Evolutionary conservation across 2,329 filamentous ascomycete species (phyloP).

Genomic region (Fusarium multiceps): DNA sequence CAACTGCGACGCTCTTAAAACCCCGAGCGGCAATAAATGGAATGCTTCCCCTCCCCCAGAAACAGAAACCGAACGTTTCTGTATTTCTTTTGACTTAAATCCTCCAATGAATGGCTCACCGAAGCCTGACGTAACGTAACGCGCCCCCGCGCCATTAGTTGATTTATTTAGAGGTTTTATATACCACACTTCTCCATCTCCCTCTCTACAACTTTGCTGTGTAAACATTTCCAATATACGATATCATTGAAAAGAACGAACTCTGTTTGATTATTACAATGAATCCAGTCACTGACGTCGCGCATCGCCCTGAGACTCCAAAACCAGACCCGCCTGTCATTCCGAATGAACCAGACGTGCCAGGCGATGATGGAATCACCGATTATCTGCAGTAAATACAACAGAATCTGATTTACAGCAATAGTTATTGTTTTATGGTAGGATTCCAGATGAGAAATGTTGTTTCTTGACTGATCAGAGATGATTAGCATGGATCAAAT

Average conservation of each 20-base stretch:
- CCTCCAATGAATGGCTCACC: conserved; percentile 28
- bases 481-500: conserved; percentile 22
- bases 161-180: conserved; percentile 22
- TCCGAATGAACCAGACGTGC: conserved; percentile 47
- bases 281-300: conserved; percentile 13
- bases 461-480: conserved; percentile 28
- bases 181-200: conserved; percentile 12
- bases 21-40: conserved; percentile 12
- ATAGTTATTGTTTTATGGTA: conserved; percentile 12
- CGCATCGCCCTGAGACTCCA: conserved; percentile 49
- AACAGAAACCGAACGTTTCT: conserved; percentile 23
- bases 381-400: conserved; percentile 40
- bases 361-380: conserved; percentile 47
- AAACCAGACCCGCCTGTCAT: conserved; percentile 46
- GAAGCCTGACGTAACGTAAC: conserved; percentile 35
- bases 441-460: conserved; percentile 1
- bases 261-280: conserved; percentile 1
- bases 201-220: neutral
- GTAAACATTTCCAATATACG: neutral
- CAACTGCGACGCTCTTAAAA: conserved; percentile 8
- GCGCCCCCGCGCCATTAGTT: conserved; percentile 25
- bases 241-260: neutral
- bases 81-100: conserved; percentile 3
- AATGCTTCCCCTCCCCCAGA: conserved; percentile 16
- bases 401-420: neutral